These are phyloP conservation scores for Cyberlindnera lachancei DNA, from an alignment of 805 yeast species.

Conservation along the genomic window DNA sequence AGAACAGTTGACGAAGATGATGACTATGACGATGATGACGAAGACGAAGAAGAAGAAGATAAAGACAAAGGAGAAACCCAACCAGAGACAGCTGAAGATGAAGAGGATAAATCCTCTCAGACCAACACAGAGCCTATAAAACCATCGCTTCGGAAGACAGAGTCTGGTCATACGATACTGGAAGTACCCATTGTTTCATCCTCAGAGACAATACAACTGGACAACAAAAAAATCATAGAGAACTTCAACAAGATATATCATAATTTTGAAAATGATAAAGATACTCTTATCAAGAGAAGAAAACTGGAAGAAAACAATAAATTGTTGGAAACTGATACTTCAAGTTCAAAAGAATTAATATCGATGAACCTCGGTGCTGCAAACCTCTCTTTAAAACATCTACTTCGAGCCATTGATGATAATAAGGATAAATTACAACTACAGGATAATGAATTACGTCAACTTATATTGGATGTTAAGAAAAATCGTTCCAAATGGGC, in stretches of 20 bases:
- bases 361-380: constrained; percentile 62
- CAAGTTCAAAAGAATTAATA: constrained; percentile 21
- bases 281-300: constrained; percentile 65
- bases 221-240: constrained; percentile 35
- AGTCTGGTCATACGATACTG: constrained; percentile 21
- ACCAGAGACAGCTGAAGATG: constrained; percentile 7
- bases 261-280: constrained; percentile 66
- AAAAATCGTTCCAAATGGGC: constrained; percentile 98
- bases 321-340: constrained; percentile 33
- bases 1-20: constrained; percentile 33
- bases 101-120: no score
- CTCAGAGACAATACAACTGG: constrained; percentile 26
- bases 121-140: no score
- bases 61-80: constrained; percentile 13
- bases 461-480: constrained; percentile 83
- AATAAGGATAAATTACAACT: constrained; percentile 68
- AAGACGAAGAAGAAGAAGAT: constrained; percentile 18
- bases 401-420: constrained; percentile 69
- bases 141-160: constrained; percentile 13
- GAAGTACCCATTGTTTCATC: constrained; percentile 29
- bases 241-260: constrained; percentile 71
- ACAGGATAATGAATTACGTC: constrained; percentile 77
- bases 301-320: constrained; percentile 77
- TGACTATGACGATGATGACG: constrained; percentile 23
- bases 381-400: constrained; percentile 68